These are phyloP conservation scores for Botrytis cinerea DNA, from an alignment of 2,329 filamentous ascomycete species.

Conservation along the genomic window DNA sequence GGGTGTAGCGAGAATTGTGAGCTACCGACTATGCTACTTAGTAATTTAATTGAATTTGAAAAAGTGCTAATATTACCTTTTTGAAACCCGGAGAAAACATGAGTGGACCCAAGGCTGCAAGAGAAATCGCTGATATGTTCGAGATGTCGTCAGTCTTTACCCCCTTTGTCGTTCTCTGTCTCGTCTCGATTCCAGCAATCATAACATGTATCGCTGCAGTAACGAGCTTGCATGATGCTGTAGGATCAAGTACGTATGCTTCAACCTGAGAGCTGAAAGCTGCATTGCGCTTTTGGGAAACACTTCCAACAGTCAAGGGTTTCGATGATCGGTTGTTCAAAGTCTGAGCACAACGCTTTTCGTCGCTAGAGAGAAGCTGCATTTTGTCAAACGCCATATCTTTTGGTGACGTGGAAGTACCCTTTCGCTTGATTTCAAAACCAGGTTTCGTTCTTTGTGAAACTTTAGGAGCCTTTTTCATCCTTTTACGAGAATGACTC, in stretches of 20 bases:
- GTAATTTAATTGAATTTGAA: background rate
- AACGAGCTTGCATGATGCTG: constrained; percentile 22
- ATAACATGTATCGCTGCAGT: constrained; percentile 27
- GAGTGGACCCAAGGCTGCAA: constrained; percentile 24
- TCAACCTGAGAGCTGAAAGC: background rate
- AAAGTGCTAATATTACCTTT: constrained; percentile 29
- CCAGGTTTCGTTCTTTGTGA: too few relatives aligned
- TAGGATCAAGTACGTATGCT: background rate
- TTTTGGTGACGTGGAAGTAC: background rate
- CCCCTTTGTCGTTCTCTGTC: constrained; percentile 8
- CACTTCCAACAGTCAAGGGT: background rate
- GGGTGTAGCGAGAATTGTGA: constrained; percentile 21
- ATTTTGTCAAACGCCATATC: background rate
- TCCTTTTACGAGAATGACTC: background rate
- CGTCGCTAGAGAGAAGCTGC: background rate
- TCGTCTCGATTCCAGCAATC: constrained; percentile 23
- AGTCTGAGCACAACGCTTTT: background rate
- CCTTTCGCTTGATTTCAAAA: background rate
- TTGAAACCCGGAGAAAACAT: constrained; percentile 38
- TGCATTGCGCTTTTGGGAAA: background rate
- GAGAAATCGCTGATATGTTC: constrained; percentile 22
- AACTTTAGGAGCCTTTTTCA: too few relatives aligned
- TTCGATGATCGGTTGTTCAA: background rate
- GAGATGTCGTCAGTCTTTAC: constrained; percentile 28
- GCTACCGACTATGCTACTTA: constrained; percentile 20